Percentiles rank a stretch among this genome's conserved stretches.
Evolutionary conservation across 495 filamentous ascomycete species (phyloP).

Genomic region (Talaromyces stipitatus): DNA sequence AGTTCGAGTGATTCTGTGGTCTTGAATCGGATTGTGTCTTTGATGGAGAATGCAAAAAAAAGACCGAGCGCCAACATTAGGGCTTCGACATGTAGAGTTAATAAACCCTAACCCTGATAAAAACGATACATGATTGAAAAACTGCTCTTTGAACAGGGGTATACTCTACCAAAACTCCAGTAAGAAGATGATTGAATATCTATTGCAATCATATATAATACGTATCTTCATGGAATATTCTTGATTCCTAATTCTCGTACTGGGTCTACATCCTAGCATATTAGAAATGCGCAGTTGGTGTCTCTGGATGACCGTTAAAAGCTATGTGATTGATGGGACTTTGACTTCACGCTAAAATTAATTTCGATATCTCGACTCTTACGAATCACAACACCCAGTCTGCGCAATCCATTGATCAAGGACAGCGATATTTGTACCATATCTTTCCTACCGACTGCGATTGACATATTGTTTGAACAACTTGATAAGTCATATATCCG

Average conservation of each 20-base stretch:
- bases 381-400: not conserved
- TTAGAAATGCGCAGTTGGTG: not conserved
- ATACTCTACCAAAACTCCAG: too few species aligned
- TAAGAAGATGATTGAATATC: too few species aligned
- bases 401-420: not conserved
- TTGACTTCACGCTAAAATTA: not conserved
- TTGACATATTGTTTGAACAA: not conserved
- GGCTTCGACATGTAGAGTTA: too few species aligned
- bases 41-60: slow-evolving; percentile 67
- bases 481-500: slow-evolving; percentile 1
- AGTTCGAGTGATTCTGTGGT: slow-evolving; percentile 65
- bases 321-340: not conserved
- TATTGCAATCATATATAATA: too few species aligned
- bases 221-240: too few species aligned
- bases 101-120: too few species aligned
- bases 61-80: too few species aligned
- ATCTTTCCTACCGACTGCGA: not conserved
- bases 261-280: too few species aligned
- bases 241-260: too few species aligned
- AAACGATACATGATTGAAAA: too few species aligned
- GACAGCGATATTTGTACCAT: too few species aligned
- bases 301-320: not conserved
- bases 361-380: not conserved
- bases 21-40: slow-evolving; percentile 83
- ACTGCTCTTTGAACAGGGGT: too few species aligned